Percentiles rank a stretch among this genome's conserved stretches.
Evolutionary conservation across 1,139 yeast species (phyloP).

Genomic region (Yamadazyma triangularis): DNA sequence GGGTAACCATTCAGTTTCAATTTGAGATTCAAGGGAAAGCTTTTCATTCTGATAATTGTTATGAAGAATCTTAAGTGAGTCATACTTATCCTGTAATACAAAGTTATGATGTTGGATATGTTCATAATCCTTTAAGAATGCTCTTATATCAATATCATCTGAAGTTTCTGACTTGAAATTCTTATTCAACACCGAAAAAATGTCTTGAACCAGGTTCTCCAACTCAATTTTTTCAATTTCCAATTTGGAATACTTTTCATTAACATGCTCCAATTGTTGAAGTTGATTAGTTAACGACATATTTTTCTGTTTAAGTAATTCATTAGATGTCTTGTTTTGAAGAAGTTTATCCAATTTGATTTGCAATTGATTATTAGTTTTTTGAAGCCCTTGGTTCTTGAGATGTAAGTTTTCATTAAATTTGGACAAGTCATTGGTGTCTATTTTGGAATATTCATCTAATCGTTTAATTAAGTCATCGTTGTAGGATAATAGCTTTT

Average conservation of each 20-base stretch:
- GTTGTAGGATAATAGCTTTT: conserved; percentile 24
- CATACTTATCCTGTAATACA: conserved; percentile 33
- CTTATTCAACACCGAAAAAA: conserved; percentile 18
- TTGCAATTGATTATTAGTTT: conserved; percentile 27
- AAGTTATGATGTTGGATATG: conserved; percentile 34
- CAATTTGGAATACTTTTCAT: conserved; percentile 45
- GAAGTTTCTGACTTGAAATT: conserved; percentile 21
- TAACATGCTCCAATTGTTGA: conserved; percentile 35
- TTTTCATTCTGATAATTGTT: conserved; percentile 3
- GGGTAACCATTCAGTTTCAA: conserved; percentile 12
- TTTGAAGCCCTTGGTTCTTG: conserved; percentile 27
- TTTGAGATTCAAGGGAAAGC: conserved; percentile 8
- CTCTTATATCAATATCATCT: conserved; percentile 4
- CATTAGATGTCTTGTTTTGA: conserved; percentile 37
- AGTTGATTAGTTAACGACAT: conserved; percentile 31
- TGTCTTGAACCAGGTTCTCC: conserved; percentile 36
- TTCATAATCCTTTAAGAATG: conserved; percentile 31
- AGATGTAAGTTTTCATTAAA: conserved; percentile 23
- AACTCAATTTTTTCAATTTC: conserved; percentile 51
- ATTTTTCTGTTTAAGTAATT: conserved; percentile 37
- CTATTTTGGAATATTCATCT: conserved; percentile 10
- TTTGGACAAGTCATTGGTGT: conserved; percentile 9
- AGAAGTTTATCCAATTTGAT: conserved; percentile 26
- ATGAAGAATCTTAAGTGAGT: conserved; percentile 21
- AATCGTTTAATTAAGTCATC: conserved; percentile 50